Evolutionary conservation across 1,139 yeast genomes (phyloP), one percentile per base, ranked within the genome.

Genomic region (Casaregolazyma lundiana): DNA sequence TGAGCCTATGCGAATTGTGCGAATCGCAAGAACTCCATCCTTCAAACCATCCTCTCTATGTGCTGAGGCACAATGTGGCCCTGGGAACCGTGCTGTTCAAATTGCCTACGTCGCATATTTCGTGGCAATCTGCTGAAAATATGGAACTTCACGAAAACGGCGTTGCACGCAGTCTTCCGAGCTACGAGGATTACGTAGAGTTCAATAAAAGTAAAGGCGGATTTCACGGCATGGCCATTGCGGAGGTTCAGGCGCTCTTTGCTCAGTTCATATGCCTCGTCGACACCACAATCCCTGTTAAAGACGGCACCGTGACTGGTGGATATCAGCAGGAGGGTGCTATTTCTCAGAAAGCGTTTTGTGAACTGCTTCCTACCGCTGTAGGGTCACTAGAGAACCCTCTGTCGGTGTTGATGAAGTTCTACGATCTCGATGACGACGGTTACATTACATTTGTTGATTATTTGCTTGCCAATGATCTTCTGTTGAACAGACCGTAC

Each of bases 191-290:
- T 49, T 54, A 44, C 35, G 46, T 47, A 8, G 41, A 45, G 17
- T 43, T 47, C 40, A 49, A 46, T 24, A 29, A 29, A 32, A 29
- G 30, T 21, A 20, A 38, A 5, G 35, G 38, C 8, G 41, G 36
- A 11, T 29, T 35, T 24, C 20, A 35, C 24, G 29, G 37, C 18
- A 41, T 54, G 50, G 45, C 50, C 6, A 34, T 50, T 11, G 47
- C 53, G 11, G 62, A 60, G 21, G 48, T 59, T 8, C 59, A 53
- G 34, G 60, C 61, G 5, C 49, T 60, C 20, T 55, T 53, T 36
- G 59, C 56, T 17, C 62, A 60, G 46, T 61, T 57, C 46, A 46
- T 47, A 32, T 50, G 55, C 17, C 50, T 61, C 17, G 54, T 53
- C 4, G 57, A 56, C 34, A 39, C 41, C 16, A 36, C 37, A 1